phyloP scores from a whole-genome alignment of 495 filamentous ascomycete species.

The Annulohypoxylon moriforme region DNA sequence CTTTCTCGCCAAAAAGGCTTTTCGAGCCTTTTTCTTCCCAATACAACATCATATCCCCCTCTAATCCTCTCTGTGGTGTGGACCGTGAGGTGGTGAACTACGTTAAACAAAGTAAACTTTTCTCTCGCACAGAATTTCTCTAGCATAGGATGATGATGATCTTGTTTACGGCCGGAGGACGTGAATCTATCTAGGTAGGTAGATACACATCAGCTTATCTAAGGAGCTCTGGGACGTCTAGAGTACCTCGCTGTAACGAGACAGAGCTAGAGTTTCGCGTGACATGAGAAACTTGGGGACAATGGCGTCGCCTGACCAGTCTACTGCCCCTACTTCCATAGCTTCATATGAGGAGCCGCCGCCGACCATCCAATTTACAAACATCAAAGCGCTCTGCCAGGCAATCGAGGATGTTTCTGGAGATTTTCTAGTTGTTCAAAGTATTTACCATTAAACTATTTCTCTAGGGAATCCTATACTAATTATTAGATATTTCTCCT shows the following conservation, averaged over 20 bases:
- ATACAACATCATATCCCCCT: too few species aligned
- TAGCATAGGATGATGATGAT: too few species aligned
- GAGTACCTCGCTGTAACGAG: too few species aligned
- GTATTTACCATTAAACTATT: background rate
- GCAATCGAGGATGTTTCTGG: background rate
- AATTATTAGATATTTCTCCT: background rate
- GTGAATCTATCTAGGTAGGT: too few species aligned
- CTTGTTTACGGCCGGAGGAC: too few species aligned
- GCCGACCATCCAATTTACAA: background rate
- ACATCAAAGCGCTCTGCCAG: background rate
- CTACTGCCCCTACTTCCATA: background rate
- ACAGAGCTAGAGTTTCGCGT: too few species aligned
- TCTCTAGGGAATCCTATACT: background rate
- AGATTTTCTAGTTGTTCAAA: background rate
- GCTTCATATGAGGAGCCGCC: background rate
- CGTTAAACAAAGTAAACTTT: background rate
- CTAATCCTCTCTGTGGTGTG: too few species aligned
- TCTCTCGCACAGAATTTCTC: background rate
- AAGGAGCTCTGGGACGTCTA: too few species aligned
- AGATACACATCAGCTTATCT: too few species aligned
- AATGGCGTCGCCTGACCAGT: background rate
- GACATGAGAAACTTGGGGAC: background rate
- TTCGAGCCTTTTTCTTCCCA: too few species aligned
- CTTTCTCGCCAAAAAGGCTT: too few species aligned
- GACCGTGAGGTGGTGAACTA: background rate